A percentile compares a stretch with the other conserved stretches of the same genome.
Evolutionary conservation across 192 early-diverging fungal genomes (phyloP).

Genomic region (Globomyces pollinis-pini): DNA sequence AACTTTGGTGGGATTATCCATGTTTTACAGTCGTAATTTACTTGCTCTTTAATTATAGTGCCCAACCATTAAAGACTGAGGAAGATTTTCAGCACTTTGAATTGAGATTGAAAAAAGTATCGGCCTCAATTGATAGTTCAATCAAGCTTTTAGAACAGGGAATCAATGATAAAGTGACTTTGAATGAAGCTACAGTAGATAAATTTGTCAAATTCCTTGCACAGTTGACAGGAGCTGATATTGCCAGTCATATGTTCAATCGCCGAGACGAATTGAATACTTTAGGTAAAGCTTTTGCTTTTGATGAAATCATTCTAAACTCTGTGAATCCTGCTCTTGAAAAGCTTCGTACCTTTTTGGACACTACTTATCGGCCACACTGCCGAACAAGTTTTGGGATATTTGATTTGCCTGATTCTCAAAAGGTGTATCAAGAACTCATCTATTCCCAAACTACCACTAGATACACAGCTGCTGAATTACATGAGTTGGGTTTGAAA

Average conservation of each 20-base stretch:
- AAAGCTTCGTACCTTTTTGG: neutral
- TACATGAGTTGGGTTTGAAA: conserved; percentile 31
- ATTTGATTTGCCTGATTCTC: neutral
- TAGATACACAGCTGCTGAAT: conserved; percentile 19
- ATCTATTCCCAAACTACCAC: conserved; percentile 22
- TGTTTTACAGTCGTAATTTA: no score
- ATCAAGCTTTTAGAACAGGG: neutral
- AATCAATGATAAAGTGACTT: neutral
- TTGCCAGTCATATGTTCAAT: neutral
- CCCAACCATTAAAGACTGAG: neutral
- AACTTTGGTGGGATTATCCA: no score
- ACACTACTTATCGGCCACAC: neutral
- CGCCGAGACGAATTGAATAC: neutral
- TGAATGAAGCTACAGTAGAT: neutral
- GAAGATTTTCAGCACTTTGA: neutral
- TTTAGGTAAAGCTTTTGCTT: neutral
- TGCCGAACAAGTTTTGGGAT: neutral
- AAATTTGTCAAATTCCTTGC: neutral
- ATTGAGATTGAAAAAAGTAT: neutral
- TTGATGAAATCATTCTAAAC: neutral
- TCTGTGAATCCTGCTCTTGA: neutral
- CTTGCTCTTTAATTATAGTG: no score
- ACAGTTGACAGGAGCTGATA: neutral
- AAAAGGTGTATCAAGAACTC: conserved; percentile 15
- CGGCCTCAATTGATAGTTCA: neutral